Base-by-base conservation (phyloP, 805 yeast species). In the Candida germanica region DNA sequence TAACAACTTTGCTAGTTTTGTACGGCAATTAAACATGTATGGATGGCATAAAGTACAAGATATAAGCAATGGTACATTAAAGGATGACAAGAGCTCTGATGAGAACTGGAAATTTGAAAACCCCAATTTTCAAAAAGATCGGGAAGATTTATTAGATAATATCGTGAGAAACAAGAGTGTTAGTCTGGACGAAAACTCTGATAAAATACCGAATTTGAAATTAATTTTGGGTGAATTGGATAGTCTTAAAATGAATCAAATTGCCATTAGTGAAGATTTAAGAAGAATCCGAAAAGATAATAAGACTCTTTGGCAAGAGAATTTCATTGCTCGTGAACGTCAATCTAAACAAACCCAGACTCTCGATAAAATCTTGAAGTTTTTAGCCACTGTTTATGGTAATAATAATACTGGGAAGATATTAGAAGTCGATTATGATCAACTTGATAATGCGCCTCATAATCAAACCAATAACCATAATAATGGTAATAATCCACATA, bases 1-100 rank as follows among this genome's bases (percentile, higher is more conserved):
- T 61, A 78, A 87, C 39, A 93, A 93, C 64, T 93, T 91, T 64
- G 91, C 98, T 24, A 79, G 89, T 49, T 91, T 91, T 65, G 98
- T 91, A 14, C 76, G 98, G 43, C 98, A 91, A 57, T 71, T 91
- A 51, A 91, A 91, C 62, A 91, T 93, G 98, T 93, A 93, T 57
- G 98, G 98, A 8, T 93, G 97, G 96, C 98, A 89, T 66, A 93
- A 93, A 61, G 93, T 93, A 3, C 98, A 93, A 61, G 98, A 93
- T 60, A 79, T 89, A 15, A 84, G 66, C 39, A 74, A 83, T 17
- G 97, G 94, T 2, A 74, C 89, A 4, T 61, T 80, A 40, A 71
- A 49, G 31, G 60, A 56, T 25, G 67, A 74, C 38, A 64, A 60
- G 26, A 32, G 27, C n/a, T 62, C 64, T 27, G 96, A 89, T 38